Evolutionary conservation across 148 eudicot species (phyloP).

Genomic region (Arctostaphylos glauca): DNA sequence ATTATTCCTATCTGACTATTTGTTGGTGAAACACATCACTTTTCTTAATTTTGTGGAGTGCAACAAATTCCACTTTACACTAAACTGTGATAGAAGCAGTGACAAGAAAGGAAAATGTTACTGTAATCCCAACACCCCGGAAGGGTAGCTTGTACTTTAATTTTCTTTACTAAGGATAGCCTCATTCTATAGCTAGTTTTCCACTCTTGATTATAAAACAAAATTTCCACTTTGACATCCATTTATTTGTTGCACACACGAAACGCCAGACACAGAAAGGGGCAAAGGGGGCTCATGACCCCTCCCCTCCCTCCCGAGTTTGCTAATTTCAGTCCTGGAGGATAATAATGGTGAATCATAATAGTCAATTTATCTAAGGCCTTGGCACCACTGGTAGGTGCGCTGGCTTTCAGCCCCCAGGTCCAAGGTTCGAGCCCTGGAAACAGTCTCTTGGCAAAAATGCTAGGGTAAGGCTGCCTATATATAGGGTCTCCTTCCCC

Average conservation of each 20-base stretch:
- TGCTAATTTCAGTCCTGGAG: neutral
- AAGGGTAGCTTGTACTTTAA: neutral
- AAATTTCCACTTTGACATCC: neutral
- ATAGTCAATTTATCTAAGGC: neutral
- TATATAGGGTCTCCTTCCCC: too few relatives aligned
- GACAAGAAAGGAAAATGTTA: neutral
- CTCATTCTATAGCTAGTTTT: neutral
- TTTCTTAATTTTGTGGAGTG: neutral
- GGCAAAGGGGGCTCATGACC: neutral
- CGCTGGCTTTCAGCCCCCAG: too few relatives aligned
- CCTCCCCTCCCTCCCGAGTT: neutral
- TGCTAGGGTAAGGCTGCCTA: too few relatives aligned
- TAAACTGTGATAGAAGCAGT: neutral
- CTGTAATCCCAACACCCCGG: neutral
- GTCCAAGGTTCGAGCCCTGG: too few relatives aligned
- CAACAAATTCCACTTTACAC: neutral
- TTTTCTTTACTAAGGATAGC: neutral
- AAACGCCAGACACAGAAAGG: neutral
- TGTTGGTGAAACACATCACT: neutral
- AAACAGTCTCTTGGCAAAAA: too few relatives aligned
- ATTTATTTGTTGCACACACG: neutral
- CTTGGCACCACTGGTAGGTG: too few relatives aligned
- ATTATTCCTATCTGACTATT: neutral
- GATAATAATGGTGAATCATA: neutral
- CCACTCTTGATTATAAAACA: neutral